Evolutionary conservation across 129 eudicot genomes (phyloP), one percentile per base, ranked within the genome.

Genomic region (Flaveria bidentis): DNA sequence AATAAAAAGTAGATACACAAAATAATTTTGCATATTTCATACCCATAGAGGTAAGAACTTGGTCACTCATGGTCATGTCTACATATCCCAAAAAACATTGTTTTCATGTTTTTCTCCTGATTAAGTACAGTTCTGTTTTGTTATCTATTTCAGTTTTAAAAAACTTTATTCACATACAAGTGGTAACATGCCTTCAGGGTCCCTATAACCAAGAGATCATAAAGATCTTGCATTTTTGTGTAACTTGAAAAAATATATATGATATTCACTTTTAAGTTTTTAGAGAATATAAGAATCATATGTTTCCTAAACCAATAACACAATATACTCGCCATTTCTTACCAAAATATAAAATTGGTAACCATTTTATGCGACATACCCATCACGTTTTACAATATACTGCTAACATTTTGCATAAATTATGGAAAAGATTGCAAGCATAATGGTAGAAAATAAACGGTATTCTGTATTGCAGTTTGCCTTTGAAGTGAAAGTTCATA

Each of bases 121-220:
- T 75, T 58, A 57, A 22, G 30, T 67, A 69, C 63, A 39, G 45
- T 77, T 51, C 28, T 16, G 25, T 52, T 53, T 52, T 65, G 30
- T 5, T n/a, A 10, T 42, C 8, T 76, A 47, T 18, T 65, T 20
- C 57, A 67, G 14, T 52, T 67, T 41, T 39, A 10, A 42, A 69
- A 28, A 56, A 44, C 57, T 69, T 42, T 9, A 67, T 53, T 42
- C 33, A 7, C 56, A 4, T 63, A 47, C 15, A 12, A 30, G 28
- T 18, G 11, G 66, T 4, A 18, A 66, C 39, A 57, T 9, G 26
- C 61, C 61, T 53, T n/a, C 2, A 16, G 61, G 61, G 26, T 22
- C 23, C 22, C 67, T 72, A 55, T 26, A 72, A 53, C 52, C 52
- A 36, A 67, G 72, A 2, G 51, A 17, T 62, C 62, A 61, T 45